Percentiles rank a stretch among this genome's conserved stretches.
Conservation (phyloP, 768 basidiomycete species). For the Tricholoma hemisulphureum region DNA sequence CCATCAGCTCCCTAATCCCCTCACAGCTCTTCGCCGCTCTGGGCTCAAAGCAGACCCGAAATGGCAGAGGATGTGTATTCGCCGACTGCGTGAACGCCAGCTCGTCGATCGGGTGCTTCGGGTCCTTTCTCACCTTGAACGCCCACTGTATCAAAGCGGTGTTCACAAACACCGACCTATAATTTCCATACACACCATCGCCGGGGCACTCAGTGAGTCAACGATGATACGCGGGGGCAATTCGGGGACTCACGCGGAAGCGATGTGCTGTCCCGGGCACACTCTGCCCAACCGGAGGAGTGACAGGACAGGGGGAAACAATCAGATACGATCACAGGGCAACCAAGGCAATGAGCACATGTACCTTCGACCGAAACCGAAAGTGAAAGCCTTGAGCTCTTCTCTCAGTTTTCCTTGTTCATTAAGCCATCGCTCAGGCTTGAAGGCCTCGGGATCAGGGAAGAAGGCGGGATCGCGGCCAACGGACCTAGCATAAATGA, state of each 20-base stretch:
- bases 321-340: no score
- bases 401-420: constrained; percentile 45
- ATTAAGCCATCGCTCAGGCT: constrained; percentile 57
- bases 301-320: no score
- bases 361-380: constrained; percentile 52
- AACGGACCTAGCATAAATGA: constrained; percentile 38
- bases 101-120: constrained; percentile 54
- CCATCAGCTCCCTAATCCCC: constrained; percentile 38
- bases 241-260: constrained; percentile 32
- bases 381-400: constrained; percentile 51
- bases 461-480: constrained; percentile 58
- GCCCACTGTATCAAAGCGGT: constrained; percentile 65
- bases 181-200: no score
- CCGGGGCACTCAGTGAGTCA: background rate
- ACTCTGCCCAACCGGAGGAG: no score
- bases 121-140: constrained; percentile 55
- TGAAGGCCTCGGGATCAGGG: constrained; percentile 57
- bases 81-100: constrained; percentile 57
- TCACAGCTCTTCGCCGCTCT: constrained; percentile 33
- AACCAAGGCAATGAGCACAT: background rate
- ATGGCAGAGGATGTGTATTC: constrained; percentile 52
- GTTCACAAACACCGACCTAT: constrained; percentile 65
- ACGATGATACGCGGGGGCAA: background rate
- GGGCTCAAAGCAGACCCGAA: constrained; percentile 51
- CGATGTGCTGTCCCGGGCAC: constrained; percentile 67